Evolutionary conservation across 169 alveolate species (phyloP), one percentile per base, ranked within the genome.

Genomic region (Eimeria sp.): DNA sequence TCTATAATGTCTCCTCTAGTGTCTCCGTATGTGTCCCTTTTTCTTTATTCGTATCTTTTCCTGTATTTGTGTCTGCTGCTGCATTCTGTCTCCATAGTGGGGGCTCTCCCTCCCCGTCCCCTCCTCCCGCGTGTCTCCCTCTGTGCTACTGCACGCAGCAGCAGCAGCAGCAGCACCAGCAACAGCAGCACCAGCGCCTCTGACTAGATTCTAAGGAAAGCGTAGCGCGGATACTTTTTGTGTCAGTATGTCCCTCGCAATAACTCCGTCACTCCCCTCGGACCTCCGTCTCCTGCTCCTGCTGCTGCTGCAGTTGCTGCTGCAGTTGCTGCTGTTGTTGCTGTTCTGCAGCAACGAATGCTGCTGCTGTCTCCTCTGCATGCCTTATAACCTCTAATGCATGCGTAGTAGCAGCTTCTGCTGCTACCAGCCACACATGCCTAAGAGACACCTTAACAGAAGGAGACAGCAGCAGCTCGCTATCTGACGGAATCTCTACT

Each of bases 291-390:
- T n/a, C n/a, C n/a, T n/a, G n/a, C 16, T 58, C 67, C 80, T 13
- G 80, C 18, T n/a, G 80, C 47, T 70, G 80, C 80, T 27, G 22
- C 51, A 27, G 80, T 20, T 70, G 80, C 80, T 27, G 22, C 51
- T 70, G 80, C n/a, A 9, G 80, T 49, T 27, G 51, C 40, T 9
- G 51, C 40, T 27, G 51, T 20, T 70, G 80, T 25, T n/a, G 40
- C 80, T 76, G 87, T 63, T n/a, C 63, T n/a, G 61, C 25, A 9
- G 61, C 61, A 34, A 49, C 87, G 22, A 76, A 76, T 11, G 63
- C 61, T 47, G 87, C 61, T 34, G 87, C 87, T 34, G 87, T 76
- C 57, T 76, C 87, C 87, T 76, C 87, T 22, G 87, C 87, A 49
- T 76, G 87, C 13, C 61, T 6, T 20, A 76, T 47, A 7, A 76